These are phyloP conservation scores for Rasamsonia emersonii DNA, from an alignment of 2,329 filamentous ascomycete species.

Conservation along the genomic window DNA sequence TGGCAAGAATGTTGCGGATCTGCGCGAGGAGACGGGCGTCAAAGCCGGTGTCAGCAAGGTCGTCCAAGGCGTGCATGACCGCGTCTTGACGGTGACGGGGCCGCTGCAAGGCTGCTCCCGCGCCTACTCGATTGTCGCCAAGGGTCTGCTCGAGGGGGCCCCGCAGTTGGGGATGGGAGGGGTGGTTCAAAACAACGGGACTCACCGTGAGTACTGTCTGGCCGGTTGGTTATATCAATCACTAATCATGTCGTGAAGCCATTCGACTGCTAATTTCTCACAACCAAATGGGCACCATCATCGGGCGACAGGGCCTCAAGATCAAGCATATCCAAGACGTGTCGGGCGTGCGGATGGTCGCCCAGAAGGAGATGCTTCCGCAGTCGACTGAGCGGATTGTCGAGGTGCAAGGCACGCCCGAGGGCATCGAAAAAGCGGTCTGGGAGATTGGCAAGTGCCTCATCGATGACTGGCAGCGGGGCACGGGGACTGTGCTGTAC, in stretches of 20 bases:
- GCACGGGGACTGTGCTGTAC: constrained; percentile 93
- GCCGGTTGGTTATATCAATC: not conserved
- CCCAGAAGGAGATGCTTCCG: constrained; percentile 98
- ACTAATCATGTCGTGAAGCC: constrained; percentile 45
- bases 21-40: constrained; percentile 94
- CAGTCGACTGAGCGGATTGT: constrained; percentile 98
- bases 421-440: constrained; percentile 88
- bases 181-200: constrained; percentile 75
- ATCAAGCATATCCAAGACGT: constrained; percentile 99
- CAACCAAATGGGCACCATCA: constrained; percentile 99
- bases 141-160: constrained; percentile 83
- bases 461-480: constrained; percentile 94
- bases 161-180: constrained; percentile 96
- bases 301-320: constrained; percentile 90
- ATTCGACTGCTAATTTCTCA: constrained; percentile 98
- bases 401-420: constrained; percentile 88
- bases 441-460: constrained; percentile 99
- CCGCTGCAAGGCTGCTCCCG: constrained; percentile 79
- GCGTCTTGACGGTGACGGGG: constrained; percentile 90
- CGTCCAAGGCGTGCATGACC: constrained; percentile 92
- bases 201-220: constrained; percentile 64
- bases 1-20: constrained; percentile 94
- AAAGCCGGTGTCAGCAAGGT: constrained; percentile 99
- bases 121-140: constrained; percentile 88
- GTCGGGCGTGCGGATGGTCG: constrained; percentile 96